Evolutionary conservation across 768 basidiomycete species (phyloP), one percentile per base, ranked within the genome.

Genomic region (Inosperma sp.): DNA sequence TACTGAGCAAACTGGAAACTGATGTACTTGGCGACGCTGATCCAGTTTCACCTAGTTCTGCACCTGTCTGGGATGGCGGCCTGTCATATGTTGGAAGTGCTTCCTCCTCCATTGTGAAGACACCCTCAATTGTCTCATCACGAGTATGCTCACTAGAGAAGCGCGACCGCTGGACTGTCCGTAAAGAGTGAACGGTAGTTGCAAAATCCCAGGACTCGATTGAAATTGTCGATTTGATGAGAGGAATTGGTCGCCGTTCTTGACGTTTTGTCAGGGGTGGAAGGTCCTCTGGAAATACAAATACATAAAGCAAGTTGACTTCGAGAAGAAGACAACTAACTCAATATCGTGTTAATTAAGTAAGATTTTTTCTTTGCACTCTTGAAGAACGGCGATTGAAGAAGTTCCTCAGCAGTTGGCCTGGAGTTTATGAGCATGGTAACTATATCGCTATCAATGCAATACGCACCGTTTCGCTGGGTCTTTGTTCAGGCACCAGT

Each of bases 201-300:
- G 75, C 63, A 64, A 92, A 92, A 62, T 92, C 88, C 88, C 88
- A 92, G 3, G 88, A 89, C 48, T 86, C 88, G 48, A 84, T 67
- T 8, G 87, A 84, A 37, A 70, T 71, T 36, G 72, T 62, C 4
- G 66, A 68, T 34, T 61, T 54, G 26, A 68, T 48, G 36, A 64
- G 66, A 10, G 68, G 72, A 10, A 67, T 63, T 43, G 64, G 72
- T 36, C 77, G 77, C 10, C 86, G 81, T 66, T 92, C 88, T 67
- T 90, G 86, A 23, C 89, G 78, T 57, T 74, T 74, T 3, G 80
- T 71, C 34, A 92, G 71, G 17, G 89, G 88, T 0, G 89, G 89
- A 25, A 93, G 71, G 54, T 79, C 82, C 57, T 79, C 78, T 82
- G 53, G 37, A 43, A 54, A 40, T 31, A 16, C 22, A 29, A 40